phyloP scores from a whole-genome alignment of 129 eudicot species.

The Erigeron canadensis region DNA sequence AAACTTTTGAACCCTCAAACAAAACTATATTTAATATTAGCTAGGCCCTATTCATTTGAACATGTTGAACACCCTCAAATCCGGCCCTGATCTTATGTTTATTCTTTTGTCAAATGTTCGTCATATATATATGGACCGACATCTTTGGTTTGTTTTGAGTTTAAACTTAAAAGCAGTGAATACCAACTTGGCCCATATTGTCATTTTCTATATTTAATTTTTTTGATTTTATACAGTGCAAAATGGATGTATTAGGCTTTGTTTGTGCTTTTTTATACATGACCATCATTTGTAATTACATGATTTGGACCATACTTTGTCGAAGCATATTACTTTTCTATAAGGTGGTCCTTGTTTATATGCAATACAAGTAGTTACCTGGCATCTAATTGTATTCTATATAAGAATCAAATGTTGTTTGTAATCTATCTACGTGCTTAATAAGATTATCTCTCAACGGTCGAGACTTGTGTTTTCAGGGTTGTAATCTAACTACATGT shows the following conservation, averaged over 20 bases:
- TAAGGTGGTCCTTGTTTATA: constrained; percentile 20
- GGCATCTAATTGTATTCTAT: not conserved
- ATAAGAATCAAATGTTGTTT: constrained; percentile 6
- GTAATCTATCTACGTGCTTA: constrained; percentile 14
- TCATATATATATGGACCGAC: not conserved
- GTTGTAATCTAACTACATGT: not conserved
- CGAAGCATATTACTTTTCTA: constrained; percentile 16
- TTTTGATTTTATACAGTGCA: not conserved
- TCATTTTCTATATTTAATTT: constrained; percentile 8
- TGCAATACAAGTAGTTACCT: not conserved
- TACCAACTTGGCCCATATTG: not conserved
- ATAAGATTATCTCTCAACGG: constrained; percentile 2
- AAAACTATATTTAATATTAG: no score
- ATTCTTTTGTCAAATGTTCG: not conserved
- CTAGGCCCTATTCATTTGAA: no score
- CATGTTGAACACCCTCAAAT: no score
- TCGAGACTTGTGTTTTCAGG: constrained; percentile 4
- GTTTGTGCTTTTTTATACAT: constrained; percentile 9
- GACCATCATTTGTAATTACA: constrained; percentile 5
- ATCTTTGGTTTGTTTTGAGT: not conserved
- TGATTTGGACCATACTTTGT: constrained; percentile 22
- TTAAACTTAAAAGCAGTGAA: not conserved
- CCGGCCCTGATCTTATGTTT: no score
- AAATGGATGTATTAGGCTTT: constrained; percentile 4
- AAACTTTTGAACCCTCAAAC: no score